phyloP scores from a whole-genome alignment of 2,329 filamentous ascomycete species.

The Thielaviopsis ethacetica region DNA sequence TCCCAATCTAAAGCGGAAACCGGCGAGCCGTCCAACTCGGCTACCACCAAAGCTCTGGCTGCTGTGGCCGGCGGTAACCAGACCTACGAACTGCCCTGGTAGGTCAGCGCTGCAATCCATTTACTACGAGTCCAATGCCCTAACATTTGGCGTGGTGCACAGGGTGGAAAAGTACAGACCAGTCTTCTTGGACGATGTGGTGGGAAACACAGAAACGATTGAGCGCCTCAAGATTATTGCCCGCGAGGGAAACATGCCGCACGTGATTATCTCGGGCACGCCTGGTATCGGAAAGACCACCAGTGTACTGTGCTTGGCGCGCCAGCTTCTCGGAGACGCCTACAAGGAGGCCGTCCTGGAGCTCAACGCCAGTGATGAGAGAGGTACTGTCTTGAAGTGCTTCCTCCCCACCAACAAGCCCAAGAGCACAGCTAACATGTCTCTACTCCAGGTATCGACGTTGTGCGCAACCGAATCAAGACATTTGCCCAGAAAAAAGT shows the following conservation, averaged over 20 bases:
- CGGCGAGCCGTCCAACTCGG: slow-evolving; percentile 46
- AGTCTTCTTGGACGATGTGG: slow-evolving; percentile 86
- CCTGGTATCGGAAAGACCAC: slow-evolving; percentile 98
- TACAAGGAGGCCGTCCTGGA: slow-evolving; percentile 98
- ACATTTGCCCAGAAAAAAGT: slow-evolving; percentile 98
- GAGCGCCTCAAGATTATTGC: slow-evolving; percentile 96
- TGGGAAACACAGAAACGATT: slow-evolving; percentile 95
- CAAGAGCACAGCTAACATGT: not conserved
- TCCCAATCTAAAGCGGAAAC: slow-evolving; percentile 33
- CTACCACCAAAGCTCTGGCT: slow-evolving; percentile 38
- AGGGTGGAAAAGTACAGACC: slow-evolving; percentile 99
- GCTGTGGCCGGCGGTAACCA: slow-evolving; percentile 31
- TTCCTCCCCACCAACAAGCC: slow-evolving; percentile 21
- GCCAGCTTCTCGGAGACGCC: slow-evolving; percentile 76
- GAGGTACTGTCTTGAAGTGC: slow-evolving; percentile 36
- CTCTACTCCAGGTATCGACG: slow-evolving; percentile 60
- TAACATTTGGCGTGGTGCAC: not conserved
- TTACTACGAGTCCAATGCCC: slow-evolving; percentile 14
- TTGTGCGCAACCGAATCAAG: slow-evolving; percentile 94
- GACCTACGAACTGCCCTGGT: slow-evolving; percentile 70
- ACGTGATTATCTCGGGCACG: slow-evolving; percentile 99
- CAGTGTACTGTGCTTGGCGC: slow-evolving; percentile 79
- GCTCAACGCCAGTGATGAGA: slow-evolving; percentile 88
- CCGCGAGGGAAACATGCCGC: slow-evolving; percentile 97
- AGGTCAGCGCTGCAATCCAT: slow-evolving; percentile 14